Base-by-base conservation (phyloP, 495 filamentous ascomycete species). In the Aspergillus carlsbadensis region DNA sequence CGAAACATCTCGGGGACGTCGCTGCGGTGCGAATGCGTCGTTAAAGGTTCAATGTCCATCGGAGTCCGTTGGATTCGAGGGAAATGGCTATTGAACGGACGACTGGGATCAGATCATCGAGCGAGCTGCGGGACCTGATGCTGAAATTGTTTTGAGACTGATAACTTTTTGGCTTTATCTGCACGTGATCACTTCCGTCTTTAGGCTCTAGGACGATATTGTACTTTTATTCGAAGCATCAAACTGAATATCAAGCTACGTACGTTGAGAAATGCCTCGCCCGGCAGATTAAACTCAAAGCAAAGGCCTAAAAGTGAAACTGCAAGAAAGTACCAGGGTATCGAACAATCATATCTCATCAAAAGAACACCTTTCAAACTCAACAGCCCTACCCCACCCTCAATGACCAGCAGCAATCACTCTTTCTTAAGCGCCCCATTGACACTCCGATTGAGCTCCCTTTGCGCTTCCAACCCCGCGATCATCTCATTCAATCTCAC, bases 1-100 rank as follows among this genome's bases (percentile, higher is more conserved):
- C 86, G 84, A 71, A 96, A 88, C 84, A 87, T 87, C 34, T 65
- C 68, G 56, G 70, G 58, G 57, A 67, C 54, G 48, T 74, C 67
- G 62, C 63, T 64, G 45, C 36, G 48, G 39, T 41, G 45, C 47
- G 62, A 52, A 26, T 47, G 57, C 37, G 62, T 60, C 40, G 58
- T 55, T 58, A 51, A 54, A 31, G 49, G 33, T 37, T 63, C 58
- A 24, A 43, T 49, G 56, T 69, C 65, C 72, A 75, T 74, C 57
- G 66, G 68, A 57, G 51, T 52, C 47, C n/a, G n/a, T 22, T 29
- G 26, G 26, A 29, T 4, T 29, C 4, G 8, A 29, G 26, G 26
- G 26, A 29, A 8, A 29, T 29, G 8, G 3, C 26, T 29, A 29
- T 29, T 8, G 26, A 8, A 29, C 26, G 26, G 8, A 8, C 8